Evolutionary conservation across 768 basidiomycete species (phyloP).

Genomic region (Lactarius evosmus): DNA sequence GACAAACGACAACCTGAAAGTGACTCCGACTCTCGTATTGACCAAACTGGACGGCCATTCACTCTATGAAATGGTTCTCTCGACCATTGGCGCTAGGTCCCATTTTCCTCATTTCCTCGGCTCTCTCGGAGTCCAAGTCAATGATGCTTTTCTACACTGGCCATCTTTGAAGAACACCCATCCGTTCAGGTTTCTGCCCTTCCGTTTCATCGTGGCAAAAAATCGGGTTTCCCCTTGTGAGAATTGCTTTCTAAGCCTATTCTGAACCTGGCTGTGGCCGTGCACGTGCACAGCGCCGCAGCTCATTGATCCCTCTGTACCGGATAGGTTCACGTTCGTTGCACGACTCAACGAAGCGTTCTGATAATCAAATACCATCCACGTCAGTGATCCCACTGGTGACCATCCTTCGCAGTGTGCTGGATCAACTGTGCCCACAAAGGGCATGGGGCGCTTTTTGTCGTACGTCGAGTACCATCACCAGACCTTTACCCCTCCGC

Average conservation of each 20-base stretch:
- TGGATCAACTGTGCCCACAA: conserved; percentile 75
- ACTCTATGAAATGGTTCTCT: not conserved
- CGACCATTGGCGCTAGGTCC: conserved; percentile 10
- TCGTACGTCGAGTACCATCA: conserved; percentile 49
- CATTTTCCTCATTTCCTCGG: conserved; percentile 18
- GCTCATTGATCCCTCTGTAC: conserved; percentile 73
- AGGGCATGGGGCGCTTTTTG: conserved; percentile 90
- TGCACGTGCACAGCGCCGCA: conserved; percentile 75
- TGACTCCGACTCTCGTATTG: too few relatives aligned
- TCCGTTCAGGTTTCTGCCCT: conserved; percentile 64
- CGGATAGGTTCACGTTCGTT: conserved; percentile 47
- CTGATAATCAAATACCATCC: conserved; percentile 56
- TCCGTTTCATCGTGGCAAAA: too few relatives aligned
- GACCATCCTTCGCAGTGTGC: conserved; percentile 73
- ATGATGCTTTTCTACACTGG: conserved; percentile 78
- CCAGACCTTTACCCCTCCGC: too few relatives aligned
- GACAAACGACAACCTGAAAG: too few relatives aligned
- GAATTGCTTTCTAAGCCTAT: conserved; percentile 64
- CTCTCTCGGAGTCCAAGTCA: conserved; percentile 37
- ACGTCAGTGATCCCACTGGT: conserved; percentile 77
- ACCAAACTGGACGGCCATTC: too few relatives aligned
- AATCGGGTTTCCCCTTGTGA: conserved; percentile 86
- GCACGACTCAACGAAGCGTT: not conserved
- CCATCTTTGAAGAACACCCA: conserved; percentile 78
- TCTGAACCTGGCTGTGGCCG: conserved; percentile 81